Evolutionary conservation across 2,329 filamentous ascomycete species (phyloP).

Genomic region (Coniochaeta sp.): DNA sequence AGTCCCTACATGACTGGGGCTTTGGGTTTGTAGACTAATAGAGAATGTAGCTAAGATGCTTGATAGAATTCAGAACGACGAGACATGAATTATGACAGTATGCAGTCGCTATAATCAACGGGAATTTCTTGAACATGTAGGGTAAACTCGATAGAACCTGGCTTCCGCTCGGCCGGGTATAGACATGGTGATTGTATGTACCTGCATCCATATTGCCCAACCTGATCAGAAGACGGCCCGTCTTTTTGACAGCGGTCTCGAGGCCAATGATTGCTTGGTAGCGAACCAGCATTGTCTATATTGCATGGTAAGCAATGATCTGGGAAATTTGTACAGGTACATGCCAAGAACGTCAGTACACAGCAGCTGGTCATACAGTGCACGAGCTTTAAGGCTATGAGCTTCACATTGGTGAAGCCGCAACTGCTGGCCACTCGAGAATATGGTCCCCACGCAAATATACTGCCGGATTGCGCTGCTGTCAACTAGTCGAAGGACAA

Average conservation of each 20-base stretch:
- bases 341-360: background rate
- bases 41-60: background rate
- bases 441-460: background rate
- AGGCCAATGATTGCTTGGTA: background rate
- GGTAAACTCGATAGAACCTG: background rate
- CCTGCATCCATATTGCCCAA: background rate
- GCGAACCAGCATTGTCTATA: background rate
- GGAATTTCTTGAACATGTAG: background rate
- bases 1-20: background rate
- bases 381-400: background rate
- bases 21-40: background rate
- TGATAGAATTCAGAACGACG: background rate
- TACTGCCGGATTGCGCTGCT: too few species aligned
- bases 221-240: background rate
- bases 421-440: background rate
- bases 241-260: background rate
- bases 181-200: background rate
- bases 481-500: too few species aligned
- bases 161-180: background rate
- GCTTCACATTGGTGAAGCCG: background rate
- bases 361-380: background rate
- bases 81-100: background rate
- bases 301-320: background rate
- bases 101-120: background rate
- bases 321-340: background rate